These are phyloP conservation scores for Onygenales sp. DNA, from an alignment of 2,329 filamentous ascomycete genomes.

Conservation along the genomic window DNA sequence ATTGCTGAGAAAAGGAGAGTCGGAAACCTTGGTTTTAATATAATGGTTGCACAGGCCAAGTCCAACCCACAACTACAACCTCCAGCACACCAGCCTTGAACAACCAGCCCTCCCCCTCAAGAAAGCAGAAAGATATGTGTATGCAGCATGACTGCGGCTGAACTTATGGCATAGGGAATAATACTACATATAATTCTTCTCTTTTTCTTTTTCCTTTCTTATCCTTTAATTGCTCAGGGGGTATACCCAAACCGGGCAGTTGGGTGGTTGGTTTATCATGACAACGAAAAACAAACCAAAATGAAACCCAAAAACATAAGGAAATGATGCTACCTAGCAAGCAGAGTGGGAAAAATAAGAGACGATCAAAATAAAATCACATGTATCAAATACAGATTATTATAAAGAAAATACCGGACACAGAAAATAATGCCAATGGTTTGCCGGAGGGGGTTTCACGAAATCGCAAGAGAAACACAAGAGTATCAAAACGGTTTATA, in stretches of 20 bases:
- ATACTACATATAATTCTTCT: neutral
- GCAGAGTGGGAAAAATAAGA: neutral
- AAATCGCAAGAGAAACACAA: neutral
- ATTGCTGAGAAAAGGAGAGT: too few relatives aligned
- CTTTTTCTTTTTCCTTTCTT: neutral
- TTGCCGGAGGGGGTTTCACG: neutral
- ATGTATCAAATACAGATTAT: neutral
- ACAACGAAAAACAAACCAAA: neutral
- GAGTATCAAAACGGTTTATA: constrained; percentile 43
- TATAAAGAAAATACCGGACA: neutral
- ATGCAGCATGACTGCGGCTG: too few relatives aligned
- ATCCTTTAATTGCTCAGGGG: too few relatives aligned
- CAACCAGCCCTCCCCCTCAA: too few relatives aligned
- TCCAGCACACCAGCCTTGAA: too few relatives aligned
- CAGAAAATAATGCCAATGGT: neutral
- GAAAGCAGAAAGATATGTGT: too few relatives aligned
- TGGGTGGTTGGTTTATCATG: neutral
- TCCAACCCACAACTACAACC: too few relatives aligned
- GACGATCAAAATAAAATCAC: neutral
- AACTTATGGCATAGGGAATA: neutral
- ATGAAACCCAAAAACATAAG: neutral
- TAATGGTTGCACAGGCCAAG: too few relatives aligned
- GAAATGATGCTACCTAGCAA: neutral
- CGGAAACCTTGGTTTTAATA: too few relatives aligned
- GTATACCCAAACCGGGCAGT: too few relatives aligned